Evolutionary conservation across 164 flowering plant species (phyloP).

Genomic region (Aristolochia contorta): DNA sequence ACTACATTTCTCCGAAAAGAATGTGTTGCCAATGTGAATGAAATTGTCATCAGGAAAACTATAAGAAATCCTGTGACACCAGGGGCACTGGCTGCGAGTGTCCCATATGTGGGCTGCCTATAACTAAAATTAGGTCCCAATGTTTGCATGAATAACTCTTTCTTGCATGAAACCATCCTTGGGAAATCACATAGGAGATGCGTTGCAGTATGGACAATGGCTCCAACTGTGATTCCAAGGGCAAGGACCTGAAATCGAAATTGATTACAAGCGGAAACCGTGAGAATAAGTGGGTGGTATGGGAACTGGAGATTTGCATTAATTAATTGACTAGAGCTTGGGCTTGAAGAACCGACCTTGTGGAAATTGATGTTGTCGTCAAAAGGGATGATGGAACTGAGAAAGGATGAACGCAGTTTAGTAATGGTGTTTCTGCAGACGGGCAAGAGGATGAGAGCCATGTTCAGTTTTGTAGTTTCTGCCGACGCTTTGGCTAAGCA

Average conservation of each 20-base stretch:
- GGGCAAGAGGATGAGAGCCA: conserved; percentile 87
- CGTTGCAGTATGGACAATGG: conserved; percentile 30
- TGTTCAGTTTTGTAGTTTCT: conserved; percentile 75
- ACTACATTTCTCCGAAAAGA: conserved; percentile 66
- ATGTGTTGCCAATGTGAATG: conserved; percentile 70
- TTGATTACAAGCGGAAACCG: not conserved
- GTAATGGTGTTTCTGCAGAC: conserved; percentile 85
- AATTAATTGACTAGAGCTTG: too few relatives aligned
- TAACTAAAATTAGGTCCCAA: conserved; percentile 39
- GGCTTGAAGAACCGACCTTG: conserved; percentile 25
- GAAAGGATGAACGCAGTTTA: conserved; percentile 55
- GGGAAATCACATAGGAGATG: conserved; percentile 71
- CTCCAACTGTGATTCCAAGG: conserved; percentile 34
- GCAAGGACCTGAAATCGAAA: conserved; percentile 31
- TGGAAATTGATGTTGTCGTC: conserved; percentile 95
- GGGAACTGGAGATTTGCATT: too few relatives aligned
- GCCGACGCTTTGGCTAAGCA: conserved; percentile 87
- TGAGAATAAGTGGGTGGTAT: not conserved
- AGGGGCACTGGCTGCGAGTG: conserved; percentile 22
- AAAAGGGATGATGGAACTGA: conserved; percentile 51
- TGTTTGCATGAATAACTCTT: conserved; percentile 17
- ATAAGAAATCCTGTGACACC: conserved; percentile 63
- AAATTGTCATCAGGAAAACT: conserved; percentile 53
- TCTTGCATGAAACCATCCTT: conserved; percentile 30
- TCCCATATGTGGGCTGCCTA: conserved; percentile 50